Evolutionary conservation across 2,329 filamentous ascomycete genomes (phyloP).

Genomic region (Cladophialophora yegresii): DNA sequence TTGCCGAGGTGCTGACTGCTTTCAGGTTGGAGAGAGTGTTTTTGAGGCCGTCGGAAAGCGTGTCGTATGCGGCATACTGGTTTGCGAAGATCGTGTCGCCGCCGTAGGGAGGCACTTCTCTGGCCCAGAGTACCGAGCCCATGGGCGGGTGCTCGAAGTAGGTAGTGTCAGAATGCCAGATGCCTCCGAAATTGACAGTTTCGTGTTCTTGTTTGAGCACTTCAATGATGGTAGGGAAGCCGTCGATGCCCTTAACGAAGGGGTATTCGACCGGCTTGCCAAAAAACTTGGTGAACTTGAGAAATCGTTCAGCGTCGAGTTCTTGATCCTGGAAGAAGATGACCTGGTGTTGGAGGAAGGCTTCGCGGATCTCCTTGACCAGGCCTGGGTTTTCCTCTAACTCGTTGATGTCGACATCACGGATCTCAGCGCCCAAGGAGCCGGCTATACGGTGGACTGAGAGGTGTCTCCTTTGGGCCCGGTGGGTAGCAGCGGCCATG

Average conservation of each 20-base stretch:
- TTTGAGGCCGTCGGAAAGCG: slow-evolving; percentile 40
- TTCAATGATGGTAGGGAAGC: slow-evolving; percentile 33
- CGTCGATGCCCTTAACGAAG: slow-evolving; percentile 33
- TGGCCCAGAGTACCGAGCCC: slow-evolving; percentile 32
- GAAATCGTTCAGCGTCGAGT: slow-evolving; percentile 24
- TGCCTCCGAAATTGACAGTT: slow-evolving; percentile 34
- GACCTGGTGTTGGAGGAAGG: slow-evolving; percentile 32
- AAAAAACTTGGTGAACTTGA: slow-evolving; percentile 31
- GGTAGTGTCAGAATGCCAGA: slow-evolving; percentile 36
- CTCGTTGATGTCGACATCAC: slow-evolving; percentile 29
- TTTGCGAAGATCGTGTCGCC: slow-evolving; percentile 41
- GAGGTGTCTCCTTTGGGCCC: slow-evolving; percentile 18
- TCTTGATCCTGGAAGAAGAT: slow-evolving; percentile 35
- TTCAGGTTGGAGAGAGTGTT: slow-evolving; percentile 37
- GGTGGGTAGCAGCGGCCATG: not conserved
- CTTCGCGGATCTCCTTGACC: slow-evolving; percentile 31
- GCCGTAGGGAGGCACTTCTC: slow-evolving; percentile 37
- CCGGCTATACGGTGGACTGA: slow-evolving; percentile 32
- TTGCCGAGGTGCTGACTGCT: slow-evolving; percentile 36
- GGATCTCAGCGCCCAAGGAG: slow-evolving; percentile 33
- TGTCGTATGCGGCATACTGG: slow-evolving; percentile 39
- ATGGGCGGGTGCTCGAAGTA: slow-evolving; percentile 32
- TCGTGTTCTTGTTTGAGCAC: slow-evolving; percentile 35
- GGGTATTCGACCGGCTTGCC: slow-evolving; percentile 34
- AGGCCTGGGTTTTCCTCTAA: slow-evolving; percentile 26